phyloP scores from a whole-genome alignment of 140 eudicot genomes.

The Flaveria floridana region DNA sequence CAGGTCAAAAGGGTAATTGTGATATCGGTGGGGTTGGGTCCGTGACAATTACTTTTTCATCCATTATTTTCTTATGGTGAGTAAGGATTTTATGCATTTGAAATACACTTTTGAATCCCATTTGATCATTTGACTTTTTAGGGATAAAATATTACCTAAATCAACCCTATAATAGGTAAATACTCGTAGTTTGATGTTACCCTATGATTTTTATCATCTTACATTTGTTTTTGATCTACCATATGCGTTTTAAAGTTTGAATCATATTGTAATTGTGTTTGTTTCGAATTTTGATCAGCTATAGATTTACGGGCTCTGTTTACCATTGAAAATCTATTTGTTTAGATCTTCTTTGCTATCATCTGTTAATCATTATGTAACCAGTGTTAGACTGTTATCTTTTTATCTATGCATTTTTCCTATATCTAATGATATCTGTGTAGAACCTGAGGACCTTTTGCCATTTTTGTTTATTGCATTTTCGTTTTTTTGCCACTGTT shows the following conservation, averaged over 20 bases:
- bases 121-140: neutral
- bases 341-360: neutral
- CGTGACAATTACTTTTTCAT: neutral
- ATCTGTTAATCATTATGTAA: neutral
- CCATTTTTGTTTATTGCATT: neutral
- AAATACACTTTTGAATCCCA: neutral
- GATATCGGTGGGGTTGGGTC: neutral
- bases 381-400: neutral
- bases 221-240: neutral
- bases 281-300: neutral
- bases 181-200: neutral
- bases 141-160: neutral
- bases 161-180: neutral
- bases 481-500: neutral
- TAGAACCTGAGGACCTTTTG: neutral
- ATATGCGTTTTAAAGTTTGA: neutral
- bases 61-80: neutral
- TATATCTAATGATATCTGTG: neutral
- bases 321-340: neutral
- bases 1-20: neutral
- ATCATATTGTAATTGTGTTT: too few species aligned
- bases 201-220: neutral
- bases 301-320: neutral
- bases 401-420: neutral
- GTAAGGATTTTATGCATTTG: neutral